phyloP scores from a whole-genome alignment of 176 grass and related monocot species.

The Oryza meyeriana region DNA sequence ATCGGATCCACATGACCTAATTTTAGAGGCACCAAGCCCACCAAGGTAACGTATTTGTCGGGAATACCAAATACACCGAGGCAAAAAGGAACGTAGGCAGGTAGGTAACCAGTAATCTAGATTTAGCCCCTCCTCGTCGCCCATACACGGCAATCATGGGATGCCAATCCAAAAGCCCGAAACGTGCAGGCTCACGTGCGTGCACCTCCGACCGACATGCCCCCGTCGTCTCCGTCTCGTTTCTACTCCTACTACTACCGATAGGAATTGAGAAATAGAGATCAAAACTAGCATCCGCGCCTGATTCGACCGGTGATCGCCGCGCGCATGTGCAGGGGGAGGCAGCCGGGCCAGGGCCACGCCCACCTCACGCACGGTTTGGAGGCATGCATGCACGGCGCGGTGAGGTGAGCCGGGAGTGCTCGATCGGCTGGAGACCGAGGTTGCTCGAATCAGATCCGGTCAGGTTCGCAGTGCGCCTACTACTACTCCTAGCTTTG shows the following conservation, averaged over 20 bases:
- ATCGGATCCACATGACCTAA: neutral
- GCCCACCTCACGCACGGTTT: conserved; percentile 18
- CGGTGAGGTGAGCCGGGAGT: too few relatives aligned
- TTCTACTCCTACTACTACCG: too few relatives aligned
- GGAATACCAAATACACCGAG: neutral
- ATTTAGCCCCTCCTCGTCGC: neutral
- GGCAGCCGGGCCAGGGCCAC: neutral
- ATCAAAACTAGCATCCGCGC: too few relatives aligned
- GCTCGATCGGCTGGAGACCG: neutral
- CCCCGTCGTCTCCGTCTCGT: neutral
- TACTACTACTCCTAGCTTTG: too few relatives aligned
- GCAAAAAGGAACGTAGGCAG: neutral
- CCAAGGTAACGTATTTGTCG: neutral
- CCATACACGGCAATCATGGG: conserved; percentile 38
- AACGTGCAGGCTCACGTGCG: conserved; percentile 29
- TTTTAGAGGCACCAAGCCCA: neutral
- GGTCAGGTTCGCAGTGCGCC: neutral
- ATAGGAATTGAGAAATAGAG: too few relatives aligned
- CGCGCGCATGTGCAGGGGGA: conserved; percentile 23
- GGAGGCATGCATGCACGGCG: neutral
- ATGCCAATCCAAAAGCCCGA: conserved; percentile 18
- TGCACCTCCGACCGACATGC: neutral
- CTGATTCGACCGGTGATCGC: conserved; percentile 12
- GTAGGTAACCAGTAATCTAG: neutral
- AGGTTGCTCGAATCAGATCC: neutral